These are phyloP conservation scores for Exophiala sp. DNA, from an alignment of 2,329 filamentous ascomycete genomes.

Conservation along the genomic window DNA sequence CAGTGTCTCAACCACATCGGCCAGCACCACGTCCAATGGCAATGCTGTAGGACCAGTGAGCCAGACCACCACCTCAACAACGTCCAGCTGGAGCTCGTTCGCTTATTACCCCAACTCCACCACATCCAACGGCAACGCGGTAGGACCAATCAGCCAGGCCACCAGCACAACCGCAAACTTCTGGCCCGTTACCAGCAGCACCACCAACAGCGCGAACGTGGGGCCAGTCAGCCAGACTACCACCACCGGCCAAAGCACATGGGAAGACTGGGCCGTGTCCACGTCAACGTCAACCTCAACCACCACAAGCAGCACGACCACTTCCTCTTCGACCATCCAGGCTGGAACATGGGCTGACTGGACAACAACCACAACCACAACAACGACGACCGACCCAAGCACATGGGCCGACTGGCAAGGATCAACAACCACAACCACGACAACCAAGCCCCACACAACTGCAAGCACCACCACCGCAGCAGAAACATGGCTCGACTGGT, in stretches of 20 bases:
- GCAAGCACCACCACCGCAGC: not conserved
- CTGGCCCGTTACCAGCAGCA: not conserved
- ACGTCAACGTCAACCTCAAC: not conserved
- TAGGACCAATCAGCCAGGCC: constrained; percentile 1
- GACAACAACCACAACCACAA: not conserved
- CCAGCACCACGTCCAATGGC: not conserved
- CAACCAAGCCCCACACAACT: not conserved
- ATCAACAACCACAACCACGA: constrained; percentile 4
- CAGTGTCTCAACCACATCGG: not conserved
- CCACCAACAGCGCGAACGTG: not conserved
- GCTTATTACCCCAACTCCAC: not conserved
- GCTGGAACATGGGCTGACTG: not conserved
- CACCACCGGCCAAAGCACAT: not conserved
- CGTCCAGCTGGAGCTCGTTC: too few relatives aligned
- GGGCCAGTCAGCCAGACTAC: not conserved
- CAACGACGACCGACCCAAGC: not conserved
- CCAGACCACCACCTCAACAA: too few relatives aligned
- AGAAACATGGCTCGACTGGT: constrained; percentile 7
- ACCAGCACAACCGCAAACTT: not conserved
- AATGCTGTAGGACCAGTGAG: not conserved
- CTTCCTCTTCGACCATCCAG: not conserved
- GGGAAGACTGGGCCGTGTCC: not conserved
- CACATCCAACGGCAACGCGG: not conserved
- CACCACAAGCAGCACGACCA: not conserved
- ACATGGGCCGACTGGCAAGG: constrained; percentile 2